These are phyloP conservation scores for Erucastrum elatum DNA, from an alignment of 345 rosid species.

Conservation along the genomic window DNA sequence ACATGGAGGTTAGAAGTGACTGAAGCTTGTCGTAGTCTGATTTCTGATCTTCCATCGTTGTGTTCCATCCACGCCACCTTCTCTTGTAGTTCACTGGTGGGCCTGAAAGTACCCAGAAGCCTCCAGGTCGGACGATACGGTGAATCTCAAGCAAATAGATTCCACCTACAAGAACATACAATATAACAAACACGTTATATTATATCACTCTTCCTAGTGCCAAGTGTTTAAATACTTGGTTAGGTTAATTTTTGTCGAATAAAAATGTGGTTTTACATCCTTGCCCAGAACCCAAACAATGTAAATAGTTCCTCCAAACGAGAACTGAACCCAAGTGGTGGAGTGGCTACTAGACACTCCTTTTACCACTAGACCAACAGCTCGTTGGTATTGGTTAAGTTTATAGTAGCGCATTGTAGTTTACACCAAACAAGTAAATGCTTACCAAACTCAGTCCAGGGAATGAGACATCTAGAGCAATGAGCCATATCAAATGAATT, in stretches of 20 bases:
- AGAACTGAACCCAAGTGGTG: no score
- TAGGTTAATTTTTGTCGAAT: neutral
- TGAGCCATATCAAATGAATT: constrained; percentile 97
- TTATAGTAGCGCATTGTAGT: neutral
- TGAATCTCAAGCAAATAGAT: constrained; percentile 89
- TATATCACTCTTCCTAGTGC: neutral
- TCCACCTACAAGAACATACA: constrained; percentile 61
- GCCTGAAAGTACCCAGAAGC: constrained; percentile 98
- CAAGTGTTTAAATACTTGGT: neutral
- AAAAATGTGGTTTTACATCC: no score
- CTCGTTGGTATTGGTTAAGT: neutral
- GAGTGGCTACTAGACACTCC: no score
- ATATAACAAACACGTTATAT: no score
- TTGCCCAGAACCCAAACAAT: no score
- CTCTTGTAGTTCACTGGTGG: constrained; percentile 90
- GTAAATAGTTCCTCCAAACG: no score
- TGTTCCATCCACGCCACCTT: constrained; percentile 97
- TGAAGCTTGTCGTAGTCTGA: constrained; percentile 80
- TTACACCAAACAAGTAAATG: neutral
- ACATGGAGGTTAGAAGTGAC: constrained; percentile 77
- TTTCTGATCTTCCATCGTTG: constrained; percentile 86
- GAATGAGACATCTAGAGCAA: constrained; percentile 99
- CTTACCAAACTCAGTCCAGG: constrained; percentile 98
- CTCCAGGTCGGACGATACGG: constrained; percentile 95
- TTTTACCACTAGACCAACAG: no score